Percentiles rank a stretch among this genome's conserved stretches.
phyloP scores from a whole-genome alignment of 1,284 basidiomycete species.

The Cryptococcus amylolentus region DNA sequence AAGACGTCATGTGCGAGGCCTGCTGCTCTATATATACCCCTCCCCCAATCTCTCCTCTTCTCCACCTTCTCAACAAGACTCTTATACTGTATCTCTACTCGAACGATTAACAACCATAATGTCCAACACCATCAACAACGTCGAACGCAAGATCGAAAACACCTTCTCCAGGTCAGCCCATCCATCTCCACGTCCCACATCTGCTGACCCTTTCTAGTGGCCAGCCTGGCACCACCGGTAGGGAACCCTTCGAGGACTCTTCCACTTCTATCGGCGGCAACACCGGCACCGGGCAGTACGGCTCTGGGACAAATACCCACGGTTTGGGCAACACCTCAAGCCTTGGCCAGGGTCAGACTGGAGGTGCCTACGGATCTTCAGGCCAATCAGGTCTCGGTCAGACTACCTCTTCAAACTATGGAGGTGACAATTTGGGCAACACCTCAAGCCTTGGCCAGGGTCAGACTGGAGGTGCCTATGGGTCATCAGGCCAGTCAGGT shows the following conservation, averaged over 20 bases:
- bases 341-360: too few species aligned
- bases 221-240: conserved; percentile 30
- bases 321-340: background rate
- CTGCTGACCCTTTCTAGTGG: conserved; percentile 13
- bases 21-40: too few species aligned
- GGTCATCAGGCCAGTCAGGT: too few species aligned
- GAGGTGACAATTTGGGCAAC: too few species aligned
- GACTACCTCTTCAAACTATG: background rate
- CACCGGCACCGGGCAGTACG: background rate
- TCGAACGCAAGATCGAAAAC: conserved; percentile 13
- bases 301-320: too few species aligned
- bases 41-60: background rate
- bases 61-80: background rate
- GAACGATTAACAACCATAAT: background rate
- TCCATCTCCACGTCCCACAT: background rate
- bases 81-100: background rate
- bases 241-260: conserved; percentile 31
- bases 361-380: too few species aligned
- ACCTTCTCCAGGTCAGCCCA: conserved; percentile 13
- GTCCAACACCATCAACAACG: conserved; percentile 13
- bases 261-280: conserved; percentile 2
- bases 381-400: too few species aligned
- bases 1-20: too few species aligned
- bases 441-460: background rate
- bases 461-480: too few species aligned